These are phyloP conservation scores for Tetrahymena malaccensis DNA, from an alignment of 73 alveolate species.

Conservation along the genomic window DNA sequence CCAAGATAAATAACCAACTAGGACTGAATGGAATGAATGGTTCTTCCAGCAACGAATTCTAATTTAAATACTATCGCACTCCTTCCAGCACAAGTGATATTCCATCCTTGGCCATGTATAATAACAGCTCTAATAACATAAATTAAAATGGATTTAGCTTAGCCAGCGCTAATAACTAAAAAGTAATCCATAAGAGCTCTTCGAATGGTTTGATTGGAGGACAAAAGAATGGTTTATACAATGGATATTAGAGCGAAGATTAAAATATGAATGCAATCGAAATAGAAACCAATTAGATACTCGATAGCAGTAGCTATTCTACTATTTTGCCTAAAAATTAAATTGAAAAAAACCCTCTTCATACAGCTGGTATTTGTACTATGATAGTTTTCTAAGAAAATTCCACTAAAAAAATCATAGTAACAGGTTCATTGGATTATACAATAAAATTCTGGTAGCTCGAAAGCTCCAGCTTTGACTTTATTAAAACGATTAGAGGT, in stretches of 20 bases:
- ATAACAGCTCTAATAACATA: neutral
- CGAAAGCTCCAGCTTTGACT: neutral
- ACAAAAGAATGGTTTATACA: neutral
- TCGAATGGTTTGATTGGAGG: neutral
- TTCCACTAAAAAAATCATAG: neutral
- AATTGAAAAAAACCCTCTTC: neutral
- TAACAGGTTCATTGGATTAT: neutral
- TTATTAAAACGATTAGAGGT: neutral
- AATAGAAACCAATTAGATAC: neutral
- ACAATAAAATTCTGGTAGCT: neutral
- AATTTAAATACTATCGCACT: neutral
- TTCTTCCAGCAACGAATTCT: neutral
- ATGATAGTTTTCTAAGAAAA: neutral
- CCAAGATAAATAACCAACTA: neutral
- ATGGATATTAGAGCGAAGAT: neutral
- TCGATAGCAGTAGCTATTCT: neutral
- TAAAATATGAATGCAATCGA: neutral
- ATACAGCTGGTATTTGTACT: neutral
- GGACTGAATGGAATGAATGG: neutral
- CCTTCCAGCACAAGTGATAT: neutral
- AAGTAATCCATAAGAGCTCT: neutral
- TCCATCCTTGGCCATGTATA: neutral
- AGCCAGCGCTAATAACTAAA: neutral
- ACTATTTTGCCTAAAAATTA: neutral
- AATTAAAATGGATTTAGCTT: neutral